These are phyloP conservation scores for Pittosporum tobira DNA, from an alignment of 129 eudicot species.

Conservation along the genomic window DNA sequence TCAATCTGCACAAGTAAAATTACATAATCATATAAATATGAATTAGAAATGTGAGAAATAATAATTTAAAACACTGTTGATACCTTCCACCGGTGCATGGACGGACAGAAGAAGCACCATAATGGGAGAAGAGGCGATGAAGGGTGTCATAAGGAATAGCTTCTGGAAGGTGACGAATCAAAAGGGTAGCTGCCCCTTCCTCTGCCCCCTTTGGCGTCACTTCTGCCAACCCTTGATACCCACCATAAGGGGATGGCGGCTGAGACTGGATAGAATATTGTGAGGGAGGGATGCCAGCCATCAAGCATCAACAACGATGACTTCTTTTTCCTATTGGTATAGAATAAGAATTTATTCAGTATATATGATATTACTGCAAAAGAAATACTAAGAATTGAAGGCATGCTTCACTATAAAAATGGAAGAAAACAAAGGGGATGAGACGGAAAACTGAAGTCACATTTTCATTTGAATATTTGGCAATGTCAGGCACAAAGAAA, in stretches of 20 bases:
- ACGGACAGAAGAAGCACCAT: conserved; percentile 71
- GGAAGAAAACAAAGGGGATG: neutral
- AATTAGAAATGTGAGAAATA: neutral
- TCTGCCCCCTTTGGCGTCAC: conserved; percentile 13
- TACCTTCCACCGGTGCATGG: conserved; percentile 72
- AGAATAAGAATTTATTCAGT: too few species aligned
- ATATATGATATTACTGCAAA: too few species aligned
- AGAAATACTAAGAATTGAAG: neutral
- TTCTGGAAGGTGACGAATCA: conserved; percentile 74
- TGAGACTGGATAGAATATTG: conserved; percentile 24
- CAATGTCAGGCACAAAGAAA: neutral
- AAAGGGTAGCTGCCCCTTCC: conserved; percentile 40
- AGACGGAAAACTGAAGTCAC: neutral
- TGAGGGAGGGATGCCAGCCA: conserved; percentile 39
- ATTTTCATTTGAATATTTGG: neutral
- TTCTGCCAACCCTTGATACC: conserved; percentile 22
- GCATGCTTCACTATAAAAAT: neutral
- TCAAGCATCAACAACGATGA: conserved; percentile 15
- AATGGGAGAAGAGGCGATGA: conserved; percentile 65
- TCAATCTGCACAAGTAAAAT: conserved; percentile 39
- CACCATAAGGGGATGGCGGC: conserved; percentile 21
- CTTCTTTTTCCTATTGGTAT: conserved; percentile 4
- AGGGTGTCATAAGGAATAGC: conserved; percentile 76
- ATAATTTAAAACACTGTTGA: neutral
- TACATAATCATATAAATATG: neutral